Conservation (phyloP, 768 basidiomycete species). For the Pulveroboletus sp. region DNA sequence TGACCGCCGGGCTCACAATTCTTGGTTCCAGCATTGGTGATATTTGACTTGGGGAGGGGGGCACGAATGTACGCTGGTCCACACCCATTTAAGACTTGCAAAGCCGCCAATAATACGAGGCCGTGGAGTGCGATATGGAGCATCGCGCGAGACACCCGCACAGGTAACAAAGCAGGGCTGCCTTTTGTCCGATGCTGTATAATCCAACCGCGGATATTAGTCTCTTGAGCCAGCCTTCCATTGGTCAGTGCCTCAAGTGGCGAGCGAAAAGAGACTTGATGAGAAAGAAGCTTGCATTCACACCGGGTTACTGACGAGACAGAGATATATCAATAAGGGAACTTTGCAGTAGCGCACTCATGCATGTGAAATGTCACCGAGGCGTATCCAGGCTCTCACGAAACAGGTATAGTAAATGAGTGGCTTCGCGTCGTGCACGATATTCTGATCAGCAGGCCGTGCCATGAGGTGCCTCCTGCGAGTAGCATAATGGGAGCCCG, state of each 20-base stretch:
- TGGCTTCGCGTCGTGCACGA: too few species aligned
- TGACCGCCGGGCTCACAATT: conserved; percentile 23
- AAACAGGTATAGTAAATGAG: too few species aligned
- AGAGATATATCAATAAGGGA: conserved; percentile 13
- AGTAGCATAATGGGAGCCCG: neutral
- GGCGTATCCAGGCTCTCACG: neutral
- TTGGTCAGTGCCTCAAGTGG: neutral
- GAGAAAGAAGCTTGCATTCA: too few species aligned
- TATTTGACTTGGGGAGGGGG: neutral
- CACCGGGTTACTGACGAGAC: neutral
- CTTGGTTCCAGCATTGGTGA: conserved; percentile 5
- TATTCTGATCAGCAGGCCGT: too few species aligned
- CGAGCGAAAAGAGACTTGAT: too few species aligned
- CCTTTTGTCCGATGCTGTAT: conserved; percentile 1
- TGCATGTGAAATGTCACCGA: neutral
- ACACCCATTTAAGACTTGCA: conserved; percentile 14
- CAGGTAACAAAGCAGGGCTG: conserved; percentile 1
- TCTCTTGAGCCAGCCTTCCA: conserved; percentile 10
- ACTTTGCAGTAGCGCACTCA: neutral
- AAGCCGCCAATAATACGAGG: conserved; percentile 6
- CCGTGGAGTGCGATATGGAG: conserved; percentile 19
- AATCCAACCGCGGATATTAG: conserved; percentile 7
- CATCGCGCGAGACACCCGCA: conserved; percentile 2
- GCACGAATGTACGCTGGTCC: neutral
- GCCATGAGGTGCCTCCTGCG: too few species aligned